A percentile compares a stretch with the other conserved stretches of the same genome.
Evolutionary conservation across 2,329 filamentous ascomycete species (phyloP).

Genomic region (Acarospora socialis): DNA sequence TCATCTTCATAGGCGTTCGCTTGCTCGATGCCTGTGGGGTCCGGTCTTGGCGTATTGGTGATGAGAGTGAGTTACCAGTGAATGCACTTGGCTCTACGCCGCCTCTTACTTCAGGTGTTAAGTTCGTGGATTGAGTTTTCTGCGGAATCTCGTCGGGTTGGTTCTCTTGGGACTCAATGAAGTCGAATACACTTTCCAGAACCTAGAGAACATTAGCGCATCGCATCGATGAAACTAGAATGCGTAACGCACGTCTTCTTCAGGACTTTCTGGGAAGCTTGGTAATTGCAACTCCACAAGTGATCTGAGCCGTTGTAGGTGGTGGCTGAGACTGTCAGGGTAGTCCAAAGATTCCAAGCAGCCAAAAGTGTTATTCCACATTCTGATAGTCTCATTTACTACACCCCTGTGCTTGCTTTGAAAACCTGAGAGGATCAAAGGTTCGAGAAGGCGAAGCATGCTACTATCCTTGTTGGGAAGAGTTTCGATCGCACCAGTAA

Average conservation of each 20-base stretch:
- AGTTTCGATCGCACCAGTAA: slow-evolving; percentile 40
- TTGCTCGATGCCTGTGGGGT: slow-evolving; percentile 12
- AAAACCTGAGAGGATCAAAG: slow-evolving; percentile 39
- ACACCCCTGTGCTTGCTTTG: slow-evolving; percentile 36
- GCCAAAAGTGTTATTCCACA: slow-evolving; percentile 61
- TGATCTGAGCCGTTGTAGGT: slow-evolving; percentile 46
- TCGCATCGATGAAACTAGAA: too few relatives aligned
- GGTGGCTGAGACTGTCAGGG: slow-evolving; percentile 47
- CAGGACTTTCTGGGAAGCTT: slow-evolving; percentile 27
- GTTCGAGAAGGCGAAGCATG: slow-evolving; percentile 39
- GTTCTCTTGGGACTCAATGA: slow-evolving; percentile 36
- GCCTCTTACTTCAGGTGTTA: neutral
- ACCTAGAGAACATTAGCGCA: too few relatives aligned
- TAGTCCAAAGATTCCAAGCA: slow-evolving; percentile 46
- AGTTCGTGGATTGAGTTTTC: slow-evolving; percentile 10
- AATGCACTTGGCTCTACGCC: neutral
- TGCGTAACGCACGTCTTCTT: slow-evolving; percentile 25
- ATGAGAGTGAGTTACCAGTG: slow-evolving; percentile 5
- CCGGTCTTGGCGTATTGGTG: slow-evolving; percentile 3
- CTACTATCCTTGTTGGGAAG: slow-evolving; percentile 44
- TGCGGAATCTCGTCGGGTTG: slow-evolving; percentile 24
- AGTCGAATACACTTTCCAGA: too few relatives aligned
- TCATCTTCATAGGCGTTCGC: slow-evolving; percentile 21
- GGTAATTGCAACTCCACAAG: slow-evolving; percentile 39
- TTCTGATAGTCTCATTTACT: slow-evolving; percentile 37